Percentiles rank a stretch among this genome's conserved stretches.
Evolutionary conservation across 305 asterid genomes (phyloP).

Genomic region (Salvia sclarea): DNA sequence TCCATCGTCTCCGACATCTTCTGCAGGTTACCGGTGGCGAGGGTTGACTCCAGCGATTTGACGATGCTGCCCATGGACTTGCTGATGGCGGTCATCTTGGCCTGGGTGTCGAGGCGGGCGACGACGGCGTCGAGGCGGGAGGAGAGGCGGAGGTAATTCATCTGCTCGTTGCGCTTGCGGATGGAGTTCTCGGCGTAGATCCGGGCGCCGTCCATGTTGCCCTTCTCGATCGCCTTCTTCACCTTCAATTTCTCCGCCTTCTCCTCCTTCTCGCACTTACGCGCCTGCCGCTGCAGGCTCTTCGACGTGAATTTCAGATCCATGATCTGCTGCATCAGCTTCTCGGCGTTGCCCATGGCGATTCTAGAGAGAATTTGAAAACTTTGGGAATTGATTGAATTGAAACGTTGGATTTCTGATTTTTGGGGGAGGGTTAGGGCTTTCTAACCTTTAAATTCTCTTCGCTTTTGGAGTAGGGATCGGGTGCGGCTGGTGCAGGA

Average conservation of each 20-base stretch:
- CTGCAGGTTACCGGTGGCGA: slow-evolving; percentile 81
- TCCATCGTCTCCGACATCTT: slow-evolving; percentile 99
- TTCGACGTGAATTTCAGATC: slow-evolving; percentile 89
- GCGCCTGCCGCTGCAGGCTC: slow-evolving; percentile 78
- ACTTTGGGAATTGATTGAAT: slow-evolving; percentile 9
- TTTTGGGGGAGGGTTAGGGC: slow-evolving; percentile 28
- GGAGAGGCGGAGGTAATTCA: slow-evolving; percentile 88
- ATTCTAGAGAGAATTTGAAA: slow-evolving; percentile 20
- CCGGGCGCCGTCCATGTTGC: slow-evolving; percentile 93
- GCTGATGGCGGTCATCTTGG: slow-evolving; percentile 80
- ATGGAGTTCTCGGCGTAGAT: slow-evolving; percentile 96
- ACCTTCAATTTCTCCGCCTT: slow-evolving; percentile 88
- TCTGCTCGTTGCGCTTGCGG: slow-evolving; percentile 89
- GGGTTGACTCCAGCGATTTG: slow-evolving; percentile 73
- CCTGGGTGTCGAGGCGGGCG: slow-evolving; percentile 92
- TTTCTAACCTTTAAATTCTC: slow-evolving; percentile 3
- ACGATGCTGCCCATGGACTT: slow-evolving; percentile 88
- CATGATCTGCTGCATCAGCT: slow-evolving; percentile 87
- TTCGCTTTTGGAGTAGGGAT: not conserved
- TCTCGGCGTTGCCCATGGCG: slow-evolving; percentile 88
- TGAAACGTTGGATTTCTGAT: slow-evolving; percentile 1
- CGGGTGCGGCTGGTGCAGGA: not conserved
- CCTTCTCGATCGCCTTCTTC: slow-evolving; percentile 91
- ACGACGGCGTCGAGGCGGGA: slow-evolving; percentile 95
- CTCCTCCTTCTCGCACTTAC: slow-evolving; percentile 90